These are phyloP conservation scores for Fragaria nilgerrensis DNA, from an alignment of 306 rosid species.

Conservation along the genomic window DNA sequence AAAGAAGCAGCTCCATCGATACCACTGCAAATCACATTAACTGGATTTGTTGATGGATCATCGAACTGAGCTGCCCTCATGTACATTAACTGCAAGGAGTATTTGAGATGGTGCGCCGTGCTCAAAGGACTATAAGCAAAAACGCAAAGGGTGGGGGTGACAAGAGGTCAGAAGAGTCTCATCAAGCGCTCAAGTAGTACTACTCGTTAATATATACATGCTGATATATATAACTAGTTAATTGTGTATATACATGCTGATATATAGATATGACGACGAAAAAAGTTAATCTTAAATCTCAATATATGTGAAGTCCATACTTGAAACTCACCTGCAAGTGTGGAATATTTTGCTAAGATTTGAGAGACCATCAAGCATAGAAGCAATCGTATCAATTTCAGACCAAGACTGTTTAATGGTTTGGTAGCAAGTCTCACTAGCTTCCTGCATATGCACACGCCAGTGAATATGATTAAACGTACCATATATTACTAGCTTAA, in stretches of 20 bases:
- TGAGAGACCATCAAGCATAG: conserved; percentile 35
- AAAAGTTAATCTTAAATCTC: neutral
- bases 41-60: conserved; percentile 42
- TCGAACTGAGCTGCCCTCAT: conserved; percentile 42
- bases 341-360: conserved; percentile 42
- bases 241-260: neutral
- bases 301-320: neutral
- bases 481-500: no score
- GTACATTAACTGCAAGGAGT: conserved; percentile 24
- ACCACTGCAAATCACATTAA: conserved; percentile 38
- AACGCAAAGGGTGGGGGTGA: neutral
- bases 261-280: neutral
- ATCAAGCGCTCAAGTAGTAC: no score
- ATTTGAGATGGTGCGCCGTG: conserved; percentile 17
- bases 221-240: neutral
- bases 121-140: conserved; percentile 32
- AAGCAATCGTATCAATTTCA: conserved; percentile 43
- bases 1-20: conserved; percentile 38
- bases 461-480: neutral
- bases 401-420: conserved; percentile 52
- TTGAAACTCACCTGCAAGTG: conserved; percentile 37
- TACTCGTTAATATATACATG: no score
- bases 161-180: neutral
- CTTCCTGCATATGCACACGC: conserved; percentile 31
- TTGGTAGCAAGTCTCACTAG: conserved; percentile 48